Conservation (phyloP, 352 stramenopile genomes). For the Phytophthora aleatoria region DNA sequence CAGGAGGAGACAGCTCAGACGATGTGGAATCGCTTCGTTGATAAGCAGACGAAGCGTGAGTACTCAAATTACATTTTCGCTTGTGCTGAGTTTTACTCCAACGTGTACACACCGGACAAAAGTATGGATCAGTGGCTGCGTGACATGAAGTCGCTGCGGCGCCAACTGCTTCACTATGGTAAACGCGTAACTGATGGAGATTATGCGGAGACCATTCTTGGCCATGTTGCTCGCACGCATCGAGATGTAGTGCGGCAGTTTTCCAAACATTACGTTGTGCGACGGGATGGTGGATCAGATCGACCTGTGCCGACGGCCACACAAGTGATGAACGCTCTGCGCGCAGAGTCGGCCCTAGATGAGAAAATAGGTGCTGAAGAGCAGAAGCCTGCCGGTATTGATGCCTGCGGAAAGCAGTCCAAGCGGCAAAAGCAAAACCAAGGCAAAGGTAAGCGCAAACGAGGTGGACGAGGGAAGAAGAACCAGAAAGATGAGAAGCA, state of each 20-base stretch:
- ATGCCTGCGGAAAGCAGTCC: constrained; percentile 10
- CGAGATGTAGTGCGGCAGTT: constrained; percentile 14
- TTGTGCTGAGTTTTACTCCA: constrained; percentile 14
- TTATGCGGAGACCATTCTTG: constrained; percentile 8
- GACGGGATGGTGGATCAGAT: constrained; percentile 5
- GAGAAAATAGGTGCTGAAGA: constrained; percentile 10
- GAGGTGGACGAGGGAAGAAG: constrained; percentile 1
- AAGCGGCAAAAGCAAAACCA: constrained; percentile 2
- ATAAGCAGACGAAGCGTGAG: constrained; percentile 14
- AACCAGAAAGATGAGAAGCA: constrained; percentile 14
- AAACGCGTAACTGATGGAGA: constrained; percentile 7
- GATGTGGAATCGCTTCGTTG: constrained; percentile 14
- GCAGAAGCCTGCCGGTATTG: constrained; percentile 3
- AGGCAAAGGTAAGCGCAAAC: constrained; percentile 8
- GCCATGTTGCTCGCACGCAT: constrained; percentile 7
- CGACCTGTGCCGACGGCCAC: constrained; percentile 2
- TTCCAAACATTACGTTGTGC: constrained; percentile 18
- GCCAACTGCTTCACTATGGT: constrained; percentile 14
- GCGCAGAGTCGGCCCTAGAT: constrained; percentile 8
- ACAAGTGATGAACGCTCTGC: constrained; percentile 12
- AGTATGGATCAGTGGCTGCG: constrained; percentile 9
- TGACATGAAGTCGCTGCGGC: constrained; percentile 11
- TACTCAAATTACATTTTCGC: constrained; percentile 22
- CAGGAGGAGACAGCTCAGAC: not conserved
- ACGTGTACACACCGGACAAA: constrained; percentile 5